Evolutionary conservation across 2,329 filamentous ascomycete species (phyloP).

Genomic region (Simplicillium sp.): DNA sequence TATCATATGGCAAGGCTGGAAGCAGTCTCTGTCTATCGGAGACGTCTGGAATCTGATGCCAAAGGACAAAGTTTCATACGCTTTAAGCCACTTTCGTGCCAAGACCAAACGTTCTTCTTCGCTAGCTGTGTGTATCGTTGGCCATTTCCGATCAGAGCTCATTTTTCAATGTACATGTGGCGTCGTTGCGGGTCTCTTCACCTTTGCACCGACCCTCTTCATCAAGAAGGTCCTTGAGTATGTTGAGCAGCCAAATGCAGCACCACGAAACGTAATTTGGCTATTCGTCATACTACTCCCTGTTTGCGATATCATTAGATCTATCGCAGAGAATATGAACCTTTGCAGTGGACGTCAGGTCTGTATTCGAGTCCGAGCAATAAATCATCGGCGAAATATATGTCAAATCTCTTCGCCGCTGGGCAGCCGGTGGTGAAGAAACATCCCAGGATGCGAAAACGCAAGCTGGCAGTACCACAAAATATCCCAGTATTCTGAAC

Average conservation of each 20-base stretch:
- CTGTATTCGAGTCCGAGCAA: slow-evolving; percentile 83
- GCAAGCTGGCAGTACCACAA: too few species aligned
- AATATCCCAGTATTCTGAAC: too few species aligned
- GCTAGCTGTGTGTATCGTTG: slow-evolving; percentile 70
- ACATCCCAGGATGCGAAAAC: slow-evolving; percentile 50
- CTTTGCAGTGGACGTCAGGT: slow-evolving; percentile 91
- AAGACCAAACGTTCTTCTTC: slow-evolving; percentile 73
- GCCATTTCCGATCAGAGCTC: slow-evolving; percentile 71
- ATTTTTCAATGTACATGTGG: slow-evolving; percentile 74
- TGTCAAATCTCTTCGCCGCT: slow-evolving; percentile 84
- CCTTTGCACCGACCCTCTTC: slow-evolving; percentile 83
- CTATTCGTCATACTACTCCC: slow-evolving; percentile 88
- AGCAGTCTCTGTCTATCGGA: slow-evolving; percentile 67
- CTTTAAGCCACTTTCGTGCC: slow-evolving; percentile 76
- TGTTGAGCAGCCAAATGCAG: slow-evolving; percentile 67
- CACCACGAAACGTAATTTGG: slow-evolving; percentile 87
- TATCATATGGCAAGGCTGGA: slow-evolving; percentile 83
- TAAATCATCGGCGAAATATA: slow-evolving; percentile 97
- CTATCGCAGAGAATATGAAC: slow-evolving; percentile 74
- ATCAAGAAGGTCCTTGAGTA: slow-evolving; percentile 88
- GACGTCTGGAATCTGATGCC: slow-evolving; percentile 89
- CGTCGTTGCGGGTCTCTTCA: slow-evolving; percentile 68
- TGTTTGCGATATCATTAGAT: slow-evolving; percentile 69
- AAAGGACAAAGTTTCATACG: slow-evolving; percentile 74
- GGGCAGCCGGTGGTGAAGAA: slow-evolving; percentile 73